These are phyloP conservation scores for Moricandia moricandioides DNA, from an alignment of 345 rosid genomes.

Conservation along the genomic window DNA sequence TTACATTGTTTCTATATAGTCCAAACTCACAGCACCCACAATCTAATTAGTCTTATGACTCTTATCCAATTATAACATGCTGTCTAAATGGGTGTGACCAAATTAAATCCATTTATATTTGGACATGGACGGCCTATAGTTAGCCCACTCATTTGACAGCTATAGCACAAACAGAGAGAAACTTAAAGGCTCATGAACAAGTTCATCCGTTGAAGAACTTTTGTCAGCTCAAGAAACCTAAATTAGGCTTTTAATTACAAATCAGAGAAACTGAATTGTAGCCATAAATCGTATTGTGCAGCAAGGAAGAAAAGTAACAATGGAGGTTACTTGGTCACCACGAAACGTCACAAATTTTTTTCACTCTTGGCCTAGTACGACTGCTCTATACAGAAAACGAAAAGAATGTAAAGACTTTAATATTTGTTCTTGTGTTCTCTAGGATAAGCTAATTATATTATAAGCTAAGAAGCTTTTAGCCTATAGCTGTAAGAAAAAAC, in stretches of 20 bases:
- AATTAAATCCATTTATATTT: too few relatives aligned
- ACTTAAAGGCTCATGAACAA: constrained; percentile 52
- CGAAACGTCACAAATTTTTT: constrained; percentile 92
- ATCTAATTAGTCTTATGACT: too few relatives aligned
- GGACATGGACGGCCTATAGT: too few relatives aligned
- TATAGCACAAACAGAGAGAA: constrained; percentile 42
- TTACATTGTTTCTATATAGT: too few relatives aligned
- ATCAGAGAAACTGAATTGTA: constrained; percentile 34
- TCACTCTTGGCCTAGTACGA: constrained; percentile 82
- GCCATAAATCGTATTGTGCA: constrained; percentile 83
- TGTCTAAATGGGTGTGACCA: too few relatives aligned
- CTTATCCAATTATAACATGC: too few relatives aligned
- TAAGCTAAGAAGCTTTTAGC: background rate
- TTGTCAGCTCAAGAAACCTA: constrained; percentile 81
- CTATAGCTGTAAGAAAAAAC: background rate
- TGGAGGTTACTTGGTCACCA: constrained; percentile 94
- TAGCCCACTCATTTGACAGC: too few relatives aligned
- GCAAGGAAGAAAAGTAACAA: constrained; percentile 86
- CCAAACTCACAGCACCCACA: too few relatives aligned
- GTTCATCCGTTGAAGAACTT: constrained; percentile 62
- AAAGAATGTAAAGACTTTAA: constrained; percentile 4
- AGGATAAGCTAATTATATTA: background rate
- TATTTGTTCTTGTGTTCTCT: background rate
- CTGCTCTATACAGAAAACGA: background rate
- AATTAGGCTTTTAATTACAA: constrained; percentile 41